Conservation (phyloP, 495 filamentous ascomycete genomes). For the Penicillium bovifimosum region DNA sequence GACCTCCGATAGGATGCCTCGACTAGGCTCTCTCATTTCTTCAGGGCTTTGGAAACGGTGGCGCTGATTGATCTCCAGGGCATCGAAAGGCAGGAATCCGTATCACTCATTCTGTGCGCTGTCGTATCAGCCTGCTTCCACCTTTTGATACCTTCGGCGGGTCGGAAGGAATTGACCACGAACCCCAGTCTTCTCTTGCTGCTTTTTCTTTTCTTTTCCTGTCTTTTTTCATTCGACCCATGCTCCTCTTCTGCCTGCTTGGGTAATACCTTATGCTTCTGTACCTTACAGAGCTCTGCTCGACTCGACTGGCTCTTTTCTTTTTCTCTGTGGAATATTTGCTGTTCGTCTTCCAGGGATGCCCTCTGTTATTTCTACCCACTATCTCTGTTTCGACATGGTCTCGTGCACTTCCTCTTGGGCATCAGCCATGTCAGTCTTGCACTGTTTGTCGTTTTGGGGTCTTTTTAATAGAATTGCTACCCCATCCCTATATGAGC, state of each 20-base stretch:
- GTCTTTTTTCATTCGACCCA: slow-evolving; percentile 1
- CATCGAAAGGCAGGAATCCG: slow-evolving; percentile 26
- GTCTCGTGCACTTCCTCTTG: slow-evolving; percentile 27
- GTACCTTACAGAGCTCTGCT: slow-evolving; percentile 29
- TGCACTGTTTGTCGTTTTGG: slow-evolving; percentile 18
- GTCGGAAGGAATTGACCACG: slow-evolving; percentile 24
- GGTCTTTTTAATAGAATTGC: slow-evolving; percentile 26
- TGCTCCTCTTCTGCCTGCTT: slow-evolving; percentile 18
- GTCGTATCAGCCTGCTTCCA: slow-evolving; percentile 25
- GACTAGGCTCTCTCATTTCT: slow-evolving; percentile 4
- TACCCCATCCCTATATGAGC: slow-evolving; percentile 13
- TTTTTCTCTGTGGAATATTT: slow-evolving; percentile 29
- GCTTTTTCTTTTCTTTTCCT: slow-evolving; percentile 11
- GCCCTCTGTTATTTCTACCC: slow-evolving; percentile 22
- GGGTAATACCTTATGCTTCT: slow-evolving; percentile 16
- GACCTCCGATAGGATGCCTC: slow-evolving; percentile 24
- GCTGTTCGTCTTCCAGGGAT: slow-evolving; percentile 28
- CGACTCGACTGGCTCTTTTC: slow-evolving; percentile 19
- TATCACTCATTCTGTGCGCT: slow-evolving; percentile 30
- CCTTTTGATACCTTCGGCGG: slow-evolving; percentile 21
- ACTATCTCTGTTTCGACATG: slow-evolving; percentile 20
- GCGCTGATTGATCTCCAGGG: slow-evolving; percentile 12
- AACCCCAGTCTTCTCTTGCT: slow-evolving; percentile 21
- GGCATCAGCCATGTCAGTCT: slow-evolving; percentile 23
- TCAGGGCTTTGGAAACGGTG: slow-evolving; percentile 24